These are phyloP conservation scores for Sphagnum fallax DNA, from an alignment of 228 moss, liverwort and hornwort genomes.

Conservation along the genomic window DNA sequence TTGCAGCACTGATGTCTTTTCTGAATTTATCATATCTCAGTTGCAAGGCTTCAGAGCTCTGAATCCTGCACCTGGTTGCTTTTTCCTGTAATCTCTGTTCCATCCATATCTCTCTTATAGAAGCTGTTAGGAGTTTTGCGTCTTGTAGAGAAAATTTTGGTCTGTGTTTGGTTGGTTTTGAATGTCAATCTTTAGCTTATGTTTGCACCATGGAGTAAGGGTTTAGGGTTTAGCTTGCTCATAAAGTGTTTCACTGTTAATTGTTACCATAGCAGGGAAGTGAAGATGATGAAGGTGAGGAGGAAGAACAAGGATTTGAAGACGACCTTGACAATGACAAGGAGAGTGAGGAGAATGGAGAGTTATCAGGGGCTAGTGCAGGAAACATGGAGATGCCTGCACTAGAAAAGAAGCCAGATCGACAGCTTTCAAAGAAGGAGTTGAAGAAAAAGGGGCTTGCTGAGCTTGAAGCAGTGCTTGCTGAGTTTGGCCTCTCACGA, in stretches of 20 bases:
- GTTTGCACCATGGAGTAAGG: not conserved
- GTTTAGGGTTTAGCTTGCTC: not conserved
- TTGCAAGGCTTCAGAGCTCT: no score
- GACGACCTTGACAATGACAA: constrained; percentile 57
- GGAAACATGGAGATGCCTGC: constrained; percentile 14
- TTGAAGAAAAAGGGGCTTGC: constrained; percentile 56
- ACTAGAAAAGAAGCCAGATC: constrained; percentile 43
- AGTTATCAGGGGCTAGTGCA: constrained; percentile 18
- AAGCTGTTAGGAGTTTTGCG: no score
- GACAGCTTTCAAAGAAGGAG: constrained; percentile 55
- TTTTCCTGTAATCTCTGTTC: no score
- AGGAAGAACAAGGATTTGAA: constrained; percentile 49
- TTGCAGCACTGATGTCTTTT: no score
- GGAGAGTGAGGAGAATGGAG: constrained; percentile 24
- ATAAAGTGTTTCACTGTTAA: no score
- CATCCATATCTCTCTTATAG: no score
- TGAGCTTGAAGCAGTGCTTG: constrained; percentile 49
- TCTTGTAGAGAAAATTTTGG: no score
- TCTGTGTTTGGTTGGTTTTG: no score
- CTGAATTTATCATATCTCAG: no score
- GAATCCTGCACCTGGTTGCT: no score
- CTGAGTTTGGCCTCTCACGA: constrained; percentile 36
- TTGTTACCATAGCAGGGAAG: constrained; percentile 24
- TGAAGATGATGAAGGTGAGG: constrained; percentile 54
- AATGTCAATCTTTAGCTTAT: not conserved